These are phyloP conservation scores for Paxillus involutus DNA, from an alignment of 768 basidiomycete species.

Conservation along the genomic window DNA sequence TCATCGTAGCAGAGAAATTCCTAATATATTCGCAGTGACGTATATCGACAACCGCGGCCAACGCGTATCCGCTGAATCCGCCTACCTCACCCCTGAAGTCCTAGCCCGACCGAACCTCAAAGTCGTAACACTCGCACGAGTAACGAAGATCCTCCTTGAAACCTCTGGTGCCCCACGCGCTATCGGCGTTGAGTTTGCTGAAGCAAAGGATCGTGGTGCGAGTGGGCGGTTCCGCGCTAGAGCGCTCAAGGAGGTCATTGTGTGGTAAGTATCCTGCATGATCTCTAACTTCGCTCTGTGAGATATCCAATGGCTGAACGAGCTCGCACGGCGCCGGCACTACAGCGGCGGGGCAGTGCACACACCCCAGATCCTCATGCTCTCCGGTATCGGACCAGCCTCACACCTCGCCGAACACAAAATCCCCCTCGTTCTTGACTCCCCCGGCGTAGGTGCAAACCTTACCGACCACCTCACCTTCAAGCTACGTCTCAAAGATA, in stretches of 20 bases:
- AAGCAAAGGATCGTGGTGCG: slow-evolving; percentile 18
- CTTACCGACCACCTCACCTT: slow-evolving; percentile 69
- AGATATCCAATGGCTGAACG: neutral
- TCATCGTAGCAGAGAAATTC: neutral
- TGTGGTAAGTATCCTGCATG: slow-evolving; percentile 44
- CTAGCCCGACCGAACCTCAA: slow-evolving; percentile 65
- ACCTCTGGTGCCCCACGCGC: slow-evolving; percentile 43
- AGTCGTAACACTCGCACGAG: slow-evolving; percentile 55
- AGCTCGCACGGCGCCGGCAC: neutral
- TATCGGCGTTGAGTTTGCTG: slow-evolving; percentile 60
- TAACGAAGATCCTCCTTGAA: slow-evolving; percentile 60
- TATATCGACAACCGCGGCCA: slow-evolving; percentile 53
- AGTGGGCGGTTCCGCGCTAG: slow-evolving; percentile 43
- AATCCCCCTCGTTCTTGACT: slow-evolving; percentile 59
- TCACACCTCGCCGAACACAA: slow-evolving; percentile 49
- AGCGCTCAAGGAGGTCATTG: slow-evolving; percentile 58
- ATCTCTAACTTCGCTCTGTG: neutral
- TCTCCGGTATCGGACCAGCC: slow-evolving; percentile 76
- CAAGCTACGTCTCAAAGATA: slow-evolving; percentile 53
- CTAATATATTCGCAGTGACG: slow-evolving; percentile 49
- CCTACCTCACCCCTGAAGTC: slow-evolving; percentile 66
- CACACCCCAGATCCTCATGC: slow-evolving; percentile 65
- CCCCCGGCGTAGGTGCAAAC: slow-evolving; percentile 74
- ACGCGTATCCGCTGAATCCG: slow-evolving; percentile 63
- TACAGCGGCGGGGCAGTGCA: slow-evolving; percentile 61